phyloP scores from a whole-genome alignment of 73 alveolate genomes.

The Paramecium tetraurelia region DNA sequence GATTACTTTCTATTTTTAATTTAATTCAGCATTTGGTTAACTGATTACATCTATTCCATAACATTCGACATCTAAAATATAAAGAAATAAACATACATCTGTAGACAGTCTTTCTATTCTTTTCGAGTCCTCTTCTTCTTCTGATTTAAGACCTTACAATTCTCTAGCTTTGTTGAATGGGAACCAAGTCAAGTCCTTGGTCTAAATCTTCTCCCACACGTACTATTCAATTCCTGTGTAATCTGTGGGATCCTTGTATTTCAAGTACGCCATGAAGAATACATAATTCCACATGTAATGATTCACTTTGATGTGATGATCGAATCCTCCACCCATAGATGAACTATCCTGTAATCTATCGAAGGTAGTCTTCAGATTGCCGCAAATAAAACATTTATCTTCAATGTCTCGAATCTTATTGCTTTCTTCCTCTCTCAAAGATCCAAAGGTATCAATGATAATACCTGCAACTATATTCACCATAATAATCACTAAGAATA shows the following conservation, averaged over 20 bases:
- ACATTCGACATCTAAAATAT: constrained; percentile 8
- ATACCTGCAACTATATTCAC: constrained; percentile 81
- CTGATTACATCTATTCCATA: constrained; percentile 29
- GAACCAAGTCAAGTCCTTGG: constrained; percentile 56
- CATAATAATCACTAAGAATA: constrained; percentile 66
- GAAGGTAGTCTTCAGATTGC: constrained; percentile 61
- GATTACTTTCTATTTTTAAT: neutral
- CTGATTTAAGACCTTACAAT: constrained; percentile 25
- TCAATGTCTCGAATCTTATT: constrained; percentile 64
- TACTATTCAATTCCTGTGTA: constrained; percentile 67
- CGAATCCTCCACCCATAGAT: constrained; percentile 62
- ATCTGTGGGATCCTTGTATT: constrained; percentile 66
- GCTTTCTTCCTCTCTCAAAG: constrained; percentile 70
- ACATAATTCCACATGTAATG: constrained; percentile 84
- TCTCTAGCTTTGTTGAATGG: constrained; percentile 64
- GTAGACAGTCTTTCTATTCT: neutral
- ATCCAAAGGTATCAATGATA: constrained; percentile 80
- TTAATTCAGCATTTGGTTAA: neutral
- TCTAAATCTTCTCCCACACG: constrained; percentile 29
- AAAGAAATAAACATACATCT: neutral
- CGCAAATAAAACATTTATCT: constrained; percentile 78
- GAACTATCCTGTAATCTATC: constrained; percentile 49
- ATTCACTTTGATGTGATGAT: constrained; percentile 65
- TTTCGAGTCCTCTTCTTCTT: constrained; percentile 53
- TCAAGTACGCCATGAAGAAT: constrained; percentile 73